Base-by-base conservation (phyloP, 352 stramenopile species). In the Phytophthora sp. region DNA sequence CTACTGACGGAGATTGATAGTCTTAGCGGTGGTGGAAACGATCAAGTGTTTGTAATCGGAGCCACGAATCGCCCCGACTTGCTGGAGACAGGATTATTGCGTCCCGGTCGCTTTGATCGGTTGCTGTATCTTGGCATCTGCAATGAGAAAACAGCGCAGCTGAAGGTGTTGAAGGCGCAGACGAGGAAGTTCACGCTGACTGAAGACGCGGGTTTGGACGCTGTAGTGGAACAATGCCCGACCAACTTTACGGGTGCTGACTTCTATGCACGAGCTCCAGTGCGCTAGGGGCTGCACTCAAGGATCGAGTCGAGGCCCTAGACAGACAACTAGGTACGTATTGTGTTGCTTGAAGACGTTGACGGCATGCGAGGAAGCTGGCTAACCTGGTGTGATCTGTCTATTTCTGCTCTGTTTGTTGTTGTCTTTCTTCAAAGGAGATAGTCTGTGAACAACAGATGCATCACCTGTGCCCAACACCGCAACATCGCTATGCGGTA, bases 11-110 rank as follows among this genome's bases (percentile, higher is more conserved):
- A 99, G 73, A 91, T 99, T 46, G 97, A 99, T 30, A 84, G 85
- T 7, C 76, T 93, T n/a, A 88, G 82, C 26, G 76, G 76, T n/a
- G 76, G 78, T 31, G 79, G 75, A 12, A 84, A 84, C 52, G 76
- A 94, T 57, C 84, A 94, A 65, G 86, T 99, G 26, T 98, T 98
- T 83, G 94, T 99, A 1, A 97, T 99, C 51, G 96, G 92, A 26
- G 96, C 97, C 4, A 99, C 97, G 5, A 99, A 99, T 74, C 93
- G 96, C 7, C 97, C 97, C 2, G 97, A 99, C 58, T 69, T 99
- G 21, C 79, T 99, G n/a, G 97, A 99, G 77, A 94, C 89, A 12
- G 88, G 91, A 9, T 71, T 99, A 56, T 71, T 99, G 27, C 92
- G 97, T 20, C 96, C 97, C 4, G 97, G 97, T 15, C 88, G 97